phyloP scores from a whole-genome alignment of 176 grass and related monocot species.

The Typha latifolia region DNA sequence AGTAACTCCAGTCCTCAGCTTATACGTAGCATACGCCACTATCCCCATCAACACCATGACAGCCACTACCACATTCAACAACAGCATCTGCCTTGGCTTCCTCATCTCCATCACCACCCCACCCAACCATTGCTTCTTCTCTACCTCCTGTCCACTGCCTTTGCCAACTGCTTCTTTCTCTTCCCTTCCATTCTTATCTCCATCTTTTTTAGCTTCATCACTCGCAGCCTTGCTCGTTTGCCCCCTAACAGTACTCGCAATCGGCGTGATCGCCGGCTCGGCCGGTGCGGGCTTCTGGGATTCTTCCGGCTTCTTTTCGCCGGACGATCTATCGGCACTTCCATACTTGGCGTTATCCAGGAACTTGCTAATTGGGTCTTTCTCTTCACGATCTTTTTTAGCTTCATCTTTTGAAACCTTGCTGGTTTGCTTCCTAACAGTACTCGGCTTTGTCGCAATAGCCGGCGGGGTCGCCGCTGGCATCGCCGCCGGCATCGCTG shows the following conservation, averaged over 20 bases:
- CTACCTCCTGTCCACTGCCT: too few species aligned
- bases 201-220: background rate
- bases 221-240: conserved; percentile 2
- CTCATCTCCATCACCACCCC: background rate
- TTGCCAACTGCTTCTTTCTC: background rate
- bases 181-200: background rate
- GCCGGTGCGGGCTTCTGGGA: background rate
- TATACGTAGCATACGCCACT: conserved; percentile 40
- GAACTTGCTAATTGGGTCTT: too few species aligned
- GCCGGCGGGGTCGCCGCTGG: background rate
- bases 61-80: conserved; percentile 57
- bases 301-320: background rate
- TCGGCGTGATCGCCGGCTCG: too few species aligned
- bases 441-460: too few species aligned
- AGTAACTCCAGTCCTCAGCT: conserved; percentile 1
- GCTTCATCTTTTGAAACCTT: too few species aligned
- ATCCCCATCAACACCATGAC: conserved; percentile 42
- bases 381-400: too few species aligned
- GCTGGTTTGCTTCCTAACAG: too few species aligned
- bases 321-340: too few species aligned
- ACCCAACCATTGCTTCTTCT: background rate
- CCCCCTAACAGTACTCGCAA: too few species aligned
- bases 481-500: background rate
- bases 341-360: too few species aligned
- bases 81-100: background rate